A percentile compares a stretch with the other conserved stretches of the same genome.
phyloP scores from a whole-genome alignment of 352 stramenopile genomes.

The Pythium angustatum region DNA sequence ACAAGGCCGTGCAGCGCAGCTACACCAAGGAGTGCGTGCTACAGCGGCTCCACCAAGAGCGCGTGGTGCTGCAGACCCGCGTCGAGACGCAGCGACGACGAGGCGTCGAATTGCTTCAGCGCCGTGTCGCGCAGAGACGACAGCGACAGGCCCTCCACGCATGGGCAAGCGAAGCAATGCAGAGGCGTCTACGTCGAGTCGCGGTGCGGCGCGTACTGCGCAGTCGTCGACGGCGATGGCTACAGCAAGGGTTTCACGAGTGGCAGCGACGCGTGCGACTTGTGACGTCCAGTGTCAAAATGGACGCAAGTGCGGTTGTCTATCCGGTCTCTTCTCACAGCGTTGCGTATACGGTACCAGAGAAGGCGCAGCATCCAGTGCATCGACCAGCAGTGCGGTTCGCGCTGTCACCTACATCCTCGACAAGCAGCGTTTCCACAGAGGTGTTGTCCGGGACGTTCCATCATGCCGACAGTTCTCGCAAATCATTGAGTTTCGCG shows the following conservation, averaged over 20 bases:
- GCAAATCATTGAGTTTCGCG: constrained; percentile 27
- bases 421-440: not conserved
- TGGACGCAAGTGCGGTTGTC: not conserved
- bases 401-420: constrained; percentile 10
- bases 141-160: constrained; percentile 31
- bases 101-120: constrained; percentile 24
- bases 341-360: not conserved
- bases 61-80: constrained; percentile 29
- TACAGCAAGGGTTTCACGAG: not conserved
- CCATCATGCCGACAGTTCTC: constrained; percentile 9
- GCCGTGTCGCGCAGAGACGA: constrained; percentile 17
- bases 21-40: constrained; percentile 37
- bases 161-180: not conserved
- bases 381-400: constrained; percentile 7
- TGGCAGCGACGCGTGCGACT: not conserved
- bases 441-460: constrained; percentile 7
- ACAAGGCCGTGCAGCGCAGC: constrained; percentile 44
- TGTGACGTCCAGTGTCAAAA: not conserved
- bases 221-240: constrained; percentile 2
- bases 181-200: not conserved
- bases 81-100: constrained; percentile 30
- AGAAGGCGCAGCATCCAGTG: not conserved
- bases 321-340: not conserved
- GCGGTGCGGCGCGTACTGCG: not conserved
- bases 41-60: constrained; percentile 31